A percentile compares a stretch with the other conserved stretches of the same genome.
phyloP scores from a whole-genome alignment of 371 early-diverging fungal species.

The Sanchytrium tribonematis region DNA sequence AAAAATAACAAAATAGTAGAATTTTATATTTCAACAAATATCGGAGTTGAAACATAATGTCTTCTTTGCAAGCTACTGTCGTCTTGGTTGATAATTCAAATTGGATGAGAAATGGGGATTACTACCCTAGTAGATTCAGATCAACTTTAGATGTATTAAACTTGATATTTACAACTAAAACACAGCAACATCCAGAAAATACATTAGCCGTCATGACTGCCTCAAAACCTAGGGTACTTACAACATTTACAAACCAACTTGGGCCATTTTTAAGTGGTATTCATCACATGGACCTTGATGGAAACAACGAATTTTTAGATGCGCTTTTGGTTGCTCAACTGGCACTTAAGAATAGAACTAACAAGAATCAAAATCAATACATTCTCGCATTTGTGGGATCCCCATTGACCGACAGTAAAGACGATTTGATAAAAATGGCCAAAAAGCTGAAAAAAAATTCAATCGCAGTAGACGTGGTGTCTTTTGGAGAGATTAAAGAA shows the following conservation, averaged over 20 bases:
- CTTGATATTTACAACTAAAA: slow-evolving; percentile 65
- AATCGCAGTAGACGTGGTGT: slow-evolving; percentile 74
- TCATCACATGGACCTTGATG: slow-evolving; percentile 43
- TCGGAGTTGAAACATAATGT: too few relatives aligned
- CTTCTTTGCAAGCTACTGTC: too few relatives aligned
- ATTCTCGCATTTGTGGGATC: slow-evolving; percentile 82
- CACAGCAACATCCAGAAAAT: slow-evolving; percentile 75
- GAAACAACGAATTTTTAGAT: slow-evolving; percentile 40
- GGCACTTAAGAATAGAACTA: slow-evolving; percentile 80
- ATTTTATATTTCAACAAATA: too few relatives aligned
- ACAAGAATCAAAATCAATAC: slow-evolving; percentile 74
- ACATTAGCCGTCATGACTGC: slow-evolving; percentile 79
- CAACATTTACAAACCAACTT: slow-evolving; percentile 59
- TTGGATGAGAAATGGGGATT: slow-evolving; percentile 96
- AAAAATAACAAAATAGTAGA: too few relatives aligned
- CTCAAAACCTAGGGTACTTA: slow-evolving; percentile 65
- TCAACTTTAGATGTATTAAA: slow-evolving; percentile 86
- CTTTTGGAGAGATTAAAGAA: slow-evolving; percentile 76
- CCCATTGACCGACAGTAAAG: slow-evolving; percentile 50
- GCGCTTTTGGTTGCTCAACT: slow-evolving; percentile 86
- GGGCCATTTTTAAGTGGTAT: slow-evolving; percentile 66
- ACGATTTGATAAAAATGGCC: slow-evolving; percentile 47
- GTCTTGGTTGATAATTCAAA: slow-evolving; percentile 98
- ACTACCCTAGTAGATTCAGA: slow-evolving; percentile 69
- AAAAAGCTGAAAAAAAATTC: slow-evolving; percentile 92